Percentiles rank a stretch among this genome's conserved stretches.
These are phyloP conservation scores for Elsinoe fawcettii DNA, from an alignment of 2,329 filamentous ascomycete species.

Conservation along the genomic window DNA sequence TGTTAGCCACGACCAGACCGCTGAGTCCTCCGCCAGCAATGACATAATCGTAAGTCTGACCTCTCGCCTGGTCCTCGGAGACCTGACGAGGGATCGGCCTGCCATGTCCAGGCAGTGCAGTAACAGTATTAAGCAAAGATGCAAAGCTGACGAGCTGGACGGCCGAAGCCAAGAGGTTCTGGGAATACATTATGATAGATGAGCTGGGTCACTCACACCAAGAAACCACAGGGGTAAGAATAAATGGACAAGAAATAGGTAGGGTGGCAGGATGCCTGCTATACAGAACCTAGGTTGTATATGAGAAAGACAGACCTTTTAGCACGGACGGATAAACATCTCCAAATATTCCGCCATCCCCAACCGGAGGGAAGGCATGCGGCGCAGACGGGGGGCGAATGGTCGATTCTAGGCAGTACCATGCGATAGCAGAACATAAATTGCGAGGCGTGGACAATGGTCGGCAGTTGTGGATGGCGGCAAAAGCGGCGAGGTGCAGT, in stretches of 20 bases:
- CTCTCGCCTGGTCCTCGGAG: neutral
- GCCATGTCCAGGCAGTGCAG: constrained; percentile 3
- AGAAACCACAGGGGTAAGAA: neutral
- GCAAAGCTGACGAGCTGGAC: constrained; percentile 12
- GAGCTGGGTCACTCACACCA: neutral
- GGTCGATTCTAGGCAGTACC: neutral
- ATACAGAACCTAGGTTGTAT: neutral
- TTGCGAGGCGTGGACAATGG: neutral
- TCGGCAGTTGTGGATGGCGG: constrained; percentile 6
- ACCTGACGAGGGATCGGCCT: constrained; percentile 8
- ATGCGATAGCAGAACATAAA: neutral
- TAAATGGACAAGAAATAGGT: neutral
- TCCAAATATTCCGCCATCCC: neutral
- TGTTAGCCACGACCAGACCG: constrained; percentile 17
- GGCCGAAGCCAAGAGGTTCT: constrained; percentile 14
- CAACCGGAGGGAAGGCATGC: neutral
- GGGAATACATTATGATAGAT: constrained; percentile 12
- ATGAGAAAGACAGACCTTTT: neutral
- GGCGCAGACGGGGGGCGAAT: constrained; percentile 6
- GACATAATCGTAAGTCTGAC: constrained; percentile 15
- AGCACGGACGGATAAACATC: neutral
- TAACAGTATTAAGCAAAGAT: constrained; percentile 14
- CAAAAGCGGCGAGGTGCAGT: constrained; percentile 8
- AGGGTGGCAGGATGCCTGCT: neutral
- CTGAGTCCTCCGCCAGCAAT: constrained; percentile 19